Evolutionary conservation across 1,284 basidiomycete species (phyloP).

Genomic region (Austropuccinia psidii): DNA sequence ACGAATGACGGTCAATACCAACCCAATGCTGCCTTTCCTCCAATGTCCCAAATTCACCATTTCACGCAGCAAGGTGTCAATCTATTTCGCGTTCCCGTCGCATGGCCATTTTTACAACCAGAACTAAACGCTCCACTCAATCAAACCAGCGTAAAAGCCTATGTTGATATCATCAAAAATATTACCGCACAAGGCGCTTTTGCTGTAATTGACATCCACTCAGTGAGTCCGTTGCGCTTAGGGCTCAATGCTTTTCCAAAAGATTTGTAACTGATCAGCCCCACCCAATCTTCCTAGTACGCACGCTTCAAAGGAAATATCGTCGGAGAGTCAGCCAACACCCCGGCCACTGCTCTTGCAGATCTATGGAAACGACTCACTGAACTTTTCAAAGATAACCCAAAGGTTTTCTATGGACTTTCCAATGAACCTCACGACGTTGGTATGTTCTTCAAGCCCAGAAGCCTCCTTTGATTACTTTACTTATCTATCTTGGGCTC

Average conservation of each 20-base stretch:
- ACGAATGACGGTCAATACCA: not conserved
- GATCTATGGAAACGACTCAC: not conserved
- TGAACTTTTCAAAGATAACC: not conserved
- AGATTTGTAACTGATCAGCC: not conserved
- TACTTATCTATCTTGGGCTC: too few species aligned
- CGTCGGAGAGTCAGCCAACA: not conserved
- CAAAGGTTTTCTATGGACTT: not conserved
- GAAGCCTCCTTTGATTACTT: too few species aligned
- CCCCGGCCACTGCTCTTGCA: not conserved
- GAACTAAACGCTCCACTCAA: not conserved
- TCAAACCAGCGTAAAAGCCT: not conserved
- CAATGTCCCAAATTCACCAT: slow-evolving; percentile 5
- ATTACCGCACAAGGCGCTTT: not conserved
- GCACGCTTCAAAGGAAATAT: not conserved
- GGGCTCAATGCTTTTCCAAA: not conserved
- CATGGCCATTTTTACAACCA: slow-evolving; percentile 7
- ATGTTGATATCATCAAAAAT: not conserved
- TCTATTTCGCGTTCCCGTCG: slow-evolving; percentile 4
- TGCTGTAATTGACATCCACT: slow-evolving; percentile 15
- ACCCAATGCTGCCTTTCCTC: not conserved
- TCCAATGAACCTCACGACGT: slow-evolving; percentile 21
- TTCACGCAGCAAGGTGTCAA: slow-evolving; percentile 8
- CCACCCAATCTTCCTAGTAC: not conserved
- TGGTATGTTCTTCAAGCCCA: not conserved
- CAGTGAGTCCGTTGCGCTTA: not conserved